Percentiles rank a stretch among this genome's conserved stretches.
phyloP scores from a whole-genome alignment of 768 basidiomycete genomes.

The Kondoa malvinella region DNA sequence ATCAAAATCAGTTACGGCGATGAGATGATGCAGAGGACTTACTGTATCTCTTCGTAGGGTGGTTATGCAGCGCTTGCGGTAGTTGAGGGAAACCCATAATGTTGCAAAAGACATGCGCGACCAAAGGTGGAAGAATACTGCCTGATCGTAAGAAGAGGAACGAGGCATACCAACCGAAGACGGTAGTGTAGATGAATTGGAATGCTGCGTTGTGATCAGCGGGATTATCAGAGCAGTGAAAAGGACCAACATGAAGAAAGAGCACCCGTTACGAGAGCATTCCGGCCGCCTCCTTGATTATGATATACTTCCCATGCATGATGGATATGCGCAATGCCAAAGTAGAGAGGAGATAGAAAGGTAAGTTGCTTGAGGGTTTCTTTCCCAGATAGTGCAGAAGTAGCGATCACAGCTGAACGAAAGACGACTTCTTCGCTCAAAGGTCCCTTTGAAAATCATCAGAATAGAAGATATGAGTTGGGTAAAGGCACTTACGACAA shows the following conservation, averaged over 20 bases:
- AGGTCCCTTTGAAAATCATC: constrained; percentile 45
- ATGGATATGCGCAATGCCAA: constrained; percentile 81
- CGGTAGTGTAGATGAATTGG: constrained; percentile 73
- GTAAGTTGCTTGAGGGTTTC: constrained; percentile 44
- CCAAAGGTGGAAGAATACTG: constrained; percentile 50
- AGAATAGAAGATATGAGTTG: not conserved
- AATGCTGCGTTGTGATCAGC: constrained; percentile 60
- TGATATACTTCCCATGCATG: constrained; percentile 78
- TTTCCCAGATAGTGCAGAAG: constrained; percentile 51
- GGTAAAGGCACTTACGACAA: constrained; percentile 10
- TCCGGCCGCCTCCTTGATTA: constrained; percentile 47
- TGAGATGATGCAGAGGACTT: constrained; percentile 27
- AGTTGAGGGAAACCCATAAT: constrained; percentile 75
- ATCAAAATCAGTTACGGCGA: constrained; percentile 12
- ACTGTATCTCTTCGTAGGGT: constrained; percentile 43
- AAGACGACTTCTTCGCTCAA: constrained; percentile 87
- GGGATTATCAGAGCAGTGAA: not conserved
- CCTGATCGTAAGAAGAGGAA: constrained; percentile 74
- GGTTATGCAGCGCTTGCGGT: constrained; percentile 40
- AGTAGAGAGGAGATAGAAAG: constrained; percentile 64
- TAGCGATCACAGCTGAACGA: constrained; percentile 60
- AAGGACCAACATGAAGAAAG: constrained; percentile 16
- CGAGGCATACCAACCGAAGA: constrained; percentile 76
- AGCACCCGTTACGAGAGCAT: constrained; percentile 48
- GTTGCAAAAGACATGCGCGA: constrained; percentile 83